These are phyloP conservation scores for Malus fusca DNA, from an alignment of 306 rosid species.

Conservation along the genomic window DNA sequence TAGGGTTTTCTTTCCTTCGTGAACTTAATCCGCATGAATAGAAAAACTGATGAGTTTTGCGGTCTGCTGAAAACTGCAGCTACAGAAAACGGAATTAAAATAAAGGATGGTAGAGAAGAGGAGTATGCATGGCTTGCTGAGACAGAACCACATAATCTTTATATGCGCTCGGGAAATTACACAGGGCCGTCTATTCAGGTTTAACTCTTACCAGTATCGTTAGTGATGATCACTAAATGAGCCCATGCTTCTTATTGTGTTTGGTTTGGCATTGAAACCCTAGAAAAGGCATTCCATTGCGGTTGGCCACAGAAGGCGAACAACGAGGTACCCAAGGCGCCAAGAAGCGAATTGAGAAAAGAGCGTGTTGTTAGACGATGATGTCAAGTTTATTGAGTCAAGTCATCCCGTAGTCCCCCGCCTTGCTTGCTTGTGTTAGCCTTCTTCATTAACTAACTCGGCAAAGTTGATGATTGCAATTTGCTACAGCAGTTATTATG, in stretches of 20 bases:
- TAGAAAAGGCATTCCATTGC: background rate
- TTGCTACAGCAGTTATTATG: background rate
- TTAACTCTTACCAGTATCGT: slow-evolving; percentile 22
- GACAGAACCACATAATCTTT: slow-evolving; percentile 57
- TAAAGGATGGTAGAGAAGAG: slow-evolving; percentile 48
- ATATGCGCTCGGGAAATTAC: slow-evolving; percentile 69
- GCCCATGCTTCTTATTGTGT: background rate
- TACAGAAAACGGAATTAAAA: slow-evolving; percentile 25
- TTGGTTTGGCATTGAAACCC: background rate
- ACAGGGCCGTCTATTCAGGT: slow-evolving; percentile 62
- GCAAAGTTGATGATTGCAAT: background rate
- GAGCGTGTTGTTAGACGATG: background rate
- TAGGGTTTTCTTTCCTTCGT: background rate
- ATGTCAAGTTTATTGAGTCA: background rate
- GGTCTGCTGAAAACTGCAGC: slow-evolving; percentile 36
- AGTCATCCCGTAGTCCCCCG: background rate
- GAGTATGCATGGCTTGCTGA: slow-evolving; percentile 86
- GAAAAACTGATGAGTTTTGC: background rate
- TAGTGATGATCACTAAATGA: background rate
- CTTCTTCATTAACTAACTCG: background rate
- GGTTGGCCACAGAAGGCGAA: background rate
- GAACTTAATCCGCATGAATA: background rate
- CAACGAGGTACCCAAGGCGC: background rate
- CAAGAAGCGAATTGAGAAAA: background rate
- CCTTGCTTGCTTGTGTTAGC: background rate